A percentile compares a stretch with the other conserved stretches of the same genome.
Conservation (phyloP, 495 filamentous ascomycete genomes). For the Thozetella sp. region DNA sequence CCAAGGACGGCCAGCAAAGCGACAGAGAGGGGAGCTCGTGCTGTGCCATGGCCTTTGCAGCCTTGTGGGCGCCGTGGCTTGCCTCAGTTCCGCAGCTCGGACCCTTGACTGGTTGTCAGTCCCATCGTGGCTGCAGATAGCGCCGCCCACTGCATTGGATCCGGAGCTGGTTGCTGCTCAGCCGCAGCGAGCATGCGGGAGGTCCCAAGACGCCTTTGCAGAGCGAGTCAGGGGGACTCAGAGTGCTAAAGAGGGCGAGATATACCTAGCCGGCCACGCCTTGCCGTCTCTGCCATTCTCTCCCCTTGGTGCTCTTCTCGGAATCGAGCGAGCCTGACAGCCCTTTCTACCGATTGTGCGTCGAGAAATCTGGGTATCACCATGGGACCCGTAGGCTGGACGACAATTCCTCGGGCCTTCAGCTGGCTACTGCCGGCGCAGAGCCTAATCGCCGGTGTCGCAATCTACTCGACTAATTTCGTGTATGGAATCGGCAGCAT, state of each 20-base stretch:
- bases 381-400: background rate
- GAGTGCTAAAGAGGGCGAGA: background rate
- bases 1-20: background rate
- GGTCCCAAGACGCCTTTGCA: background rate
- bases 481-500: slow-evolving; percentile 13
- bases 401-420: slow-evolving; percentile 11
- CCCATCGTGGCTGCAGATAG: background rate
- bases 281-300: too few relatives aligned
- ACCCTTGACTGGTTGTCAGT: background rate
- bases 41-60: background rate
- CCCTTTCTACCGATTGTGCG: too few relatives aligned
- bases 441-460: slow-evolving; percentile 14
- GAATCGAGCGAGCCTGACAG: too few relatives aligned
- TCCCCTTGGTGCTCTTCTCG: too few relatives aligned
- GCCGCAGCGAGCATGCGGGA: background rate
- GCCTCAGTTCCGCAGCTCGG: background rate
- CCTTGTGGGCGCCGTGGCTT: background rate
- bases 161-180: background rate
- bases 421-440: slow-evolving; percentile 22
- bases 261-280: too few relatives aligned
- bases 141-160: background rate
- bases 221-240: background rate
- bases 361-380: too few relatives aligned
- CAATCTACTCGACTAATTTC: slow-evolving; percentile 23
- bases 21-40: background rate